Conservation (phyloP, 345 rosid species). For the Populus euphratica region DNA sequence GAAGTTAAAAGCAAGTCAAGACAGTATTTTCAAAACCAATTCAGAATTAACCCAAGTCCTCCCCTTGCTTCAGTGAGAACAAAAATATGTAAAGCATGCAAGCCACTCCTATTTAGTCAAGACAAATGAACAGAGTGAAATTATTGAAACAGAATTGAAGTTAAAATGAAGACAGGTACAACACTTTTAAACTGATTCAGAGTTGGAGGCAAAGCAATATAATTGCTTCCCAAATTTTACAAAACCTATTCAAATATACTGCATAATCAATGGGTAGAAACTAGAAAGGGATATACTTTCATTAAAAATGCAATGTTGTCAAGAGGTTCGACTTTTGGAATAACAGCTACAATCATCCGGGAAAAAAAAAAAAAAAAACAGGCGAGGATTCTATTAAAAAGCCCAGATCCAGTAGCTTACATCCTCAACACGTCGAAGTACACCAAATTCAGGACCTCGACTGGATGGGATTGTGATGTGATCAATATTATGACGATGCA, state of each 20-base stretch:
- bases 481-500: constrained; percentile 95
- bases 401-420: constrained; percentile 42
- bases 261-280: not conserved
- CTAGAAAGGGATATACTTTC: not conserved
- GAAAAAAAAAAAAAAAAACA: not conserved
- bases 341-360: not conserved
- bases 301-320: not conserved
- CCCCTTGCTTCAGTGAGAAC: not conserved
- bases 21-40: not conserved
- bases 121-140: not conserved
- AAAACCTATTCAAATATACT: not conserved
- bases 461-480: constrained; percentile 77
- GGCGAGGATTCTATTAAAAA: not conserved
- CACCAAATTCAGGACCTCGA: constrained; percentile 74
- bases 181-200: not conserved
- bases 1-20: not conserved
- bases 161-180: not conserved
- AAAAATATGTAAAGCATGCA: not conserved
- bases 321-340: not conserved
- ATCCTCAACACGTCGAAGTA: constrained; percentile 84
- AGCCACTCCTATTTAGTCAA: not conserved
- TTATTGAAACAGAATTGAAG: not conserved
- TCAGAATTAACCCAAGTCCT: not conserved
- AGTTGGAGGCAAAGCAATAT: not conserved
- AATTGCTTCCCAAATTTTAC: not conserved